Percentiles rank a stretch among this genome's conserved stretches.
phyloP scores from a whole-genome alignment of 352 stramenopile species.

The Peronosclerospora sorghi region DNA sequence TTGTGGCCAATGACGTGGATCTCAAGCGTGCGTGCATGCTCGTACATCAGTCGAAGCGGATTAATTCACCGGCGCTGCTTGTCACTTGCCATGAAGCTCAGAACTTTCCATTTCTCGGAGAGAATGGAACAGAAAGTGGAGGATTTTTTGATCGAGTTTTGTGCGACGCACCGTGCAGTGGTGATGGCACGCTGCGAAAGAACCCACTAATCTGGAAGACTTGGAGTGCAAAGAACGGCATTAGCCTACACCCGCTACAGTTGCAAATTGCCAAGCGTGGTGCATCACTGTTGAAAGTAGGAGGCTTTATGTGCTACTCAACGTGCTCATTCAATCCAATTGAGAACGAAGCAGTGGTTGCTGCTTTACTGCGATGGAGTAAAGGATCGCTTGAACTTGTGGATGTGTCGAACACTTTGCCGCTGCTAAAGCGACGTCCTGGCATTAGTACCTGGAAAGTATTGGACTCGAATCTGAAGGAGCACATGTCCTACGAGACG shows the following conservation, averaged over 20 bases:
- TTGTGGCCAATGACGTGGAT: constrained; percentile 96
- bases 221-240: constrained; percentile 87
- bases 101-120: constrained; percentile 88
- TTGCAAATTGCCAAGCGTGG: constrained; percentile 91
- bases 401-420: constrained; percentile 71
- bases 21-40: constrained; percentile 98
- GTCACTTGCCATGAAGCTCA: constrained; percentile 95
- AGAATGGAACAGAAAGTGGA: constrained; percentile 36
- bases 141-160: constrained; percentile 97
- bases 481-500: constrained; percentile 70
- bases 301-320: constrained; percentile 92
- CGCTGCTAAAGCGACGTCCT: constrained; percentile 72
- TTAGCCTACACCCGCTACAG: constrained; percentile 92
- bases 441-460: constrained; percentile 92
- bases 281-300: constrained; percentile 85
- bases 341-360: constrained; percentile 99
- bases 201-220: constrained; percentile 93
- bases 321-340: constrained; percentile 98
- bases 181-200: constrained; percentile 98
- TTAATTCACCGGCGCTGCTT: constrained; percentile 89
- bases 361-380: constrained; percentile 87
- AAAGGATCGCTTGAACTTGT: constrained; percentile 87
- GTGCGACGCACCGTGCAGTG: constrained; percentile 96
- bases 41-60: constrained; percentile 94
- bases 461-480: constrained; percentile 71